Evolutionary conservation across 164 flowering plant species (phyloP), one percentile per base, ranked within the genome.

Genomic region (grape (Vitis vinifera)): DNA sequence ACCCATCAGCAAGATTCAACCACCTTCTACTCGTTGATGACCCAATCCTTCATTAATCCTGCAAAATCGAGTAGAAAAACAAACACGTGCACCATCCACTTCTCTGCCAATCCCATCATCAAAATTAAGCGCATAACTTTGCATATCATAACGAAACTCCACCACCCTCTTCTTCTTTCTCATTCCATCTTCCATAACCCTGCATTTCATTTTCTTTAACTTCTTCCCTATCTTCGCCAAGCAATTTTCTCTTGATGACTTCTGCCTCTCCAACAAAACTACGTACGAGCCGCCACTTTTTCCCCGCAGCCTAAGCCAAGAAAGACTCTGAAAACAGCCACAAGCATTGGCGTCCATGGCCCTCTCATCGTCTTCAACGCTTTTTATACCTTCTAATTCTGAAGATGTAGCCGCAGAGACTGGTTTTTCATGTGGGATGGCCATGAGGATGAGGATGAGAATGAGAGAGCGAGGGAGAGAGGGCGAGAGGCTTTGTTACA

Each of bases 61-160:
- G 69, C 64, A 59, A 10, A 71, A 23, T 65, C 75, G 55, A 19
- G 60, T 30, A 8, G 66, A 51, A 14, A 49, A 10, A 13, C n/a
- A 12, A 59, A 59, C 3, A 3, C 9, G 62, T 10, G n/a, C 56
- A 7, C 8, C 55, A n/a, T 64, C 58, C 1, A 10, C 37, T n/a
- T 23, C 59, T 51, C 14, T 13, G 11, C 51, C 29, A 10, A 55
- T 19, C n/a, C 77, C 75, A 15, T 74, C 75, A 37, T 73, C 77
- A 47, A 78, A 74, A 63, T 84, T 84, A 0, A 82, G 75, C 7
- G 73, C 77, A 19, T 84, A 84, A 63, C 81, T 84, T 11, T 55
- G 59, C 10, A 81, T 71, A 64, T 79, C 83, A 59, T 84, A 84
- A 55, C 59, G 77, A 71, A 76, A 73, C 47, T 68, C 70, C 68